Evolutionary conservation across 2,329 filamentous ascomycete genomes (phyloP), one percentile per base, ranked within the genome.

Genomic region (Pseudogymnoascus sp.): DNA sequence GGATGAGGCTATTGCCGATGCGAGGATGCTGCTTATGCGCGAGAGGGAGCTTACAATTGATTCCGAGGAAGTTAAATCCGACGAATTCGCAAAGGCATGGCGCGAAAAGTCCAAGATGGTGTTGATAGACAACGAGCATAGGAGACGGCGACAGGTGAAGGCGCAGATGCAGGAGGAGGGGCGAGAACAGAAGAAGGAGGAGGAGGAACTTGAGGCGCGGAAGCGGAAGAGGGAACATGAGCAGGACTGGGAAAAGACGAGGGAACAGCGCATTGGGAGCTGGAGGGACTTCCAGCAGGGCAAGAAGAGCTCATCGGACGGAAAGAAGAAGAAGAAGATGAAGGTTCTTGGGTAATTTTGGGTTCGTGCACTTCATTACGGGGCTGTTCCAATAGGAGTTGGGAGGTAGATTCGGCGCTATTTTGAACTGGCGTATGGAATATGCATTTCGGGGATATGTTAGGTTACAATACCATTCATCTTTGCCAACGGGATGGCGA

Each of bases 91-190:
- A 68, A 84, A 83, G 70, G 87, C 89, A 73, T 99, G 95, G 95
- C 86, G 90, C 69, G 87, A 93, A 74, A 97, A 97, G 84, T 86
- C 91, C 11, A 89, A 91, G 69, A 85, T 89, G 73, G 95, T 99
- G 50, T 84, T 99, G 68, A 86, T 97, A 71, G 95, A 99, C 72
- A 93, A 96, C 73, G 95, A 97, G 78, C 84, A 92, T 71, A 84
- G 95, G 61, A 82, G 91, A 62, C 82, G 90, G 65, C 84, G 92
- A 68, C 93, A 96, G 81, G 76, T 93, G 74, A 96, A 96, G 79
- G 95, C 90, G 42, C 90, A 95, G 80, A 89, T 99, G 88, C 91
- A 96, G 77, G 95, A 99, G 76, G 93, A 99, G 76, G 95, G 95
- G 5, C 83, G 95, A 62, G 89, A 95, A 79, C 88, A 96, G 82